phyloP scores from a whole-genome alignment of 1,284 basidiomycete species.

The Taiwanofungus camphoratus region DNA sequence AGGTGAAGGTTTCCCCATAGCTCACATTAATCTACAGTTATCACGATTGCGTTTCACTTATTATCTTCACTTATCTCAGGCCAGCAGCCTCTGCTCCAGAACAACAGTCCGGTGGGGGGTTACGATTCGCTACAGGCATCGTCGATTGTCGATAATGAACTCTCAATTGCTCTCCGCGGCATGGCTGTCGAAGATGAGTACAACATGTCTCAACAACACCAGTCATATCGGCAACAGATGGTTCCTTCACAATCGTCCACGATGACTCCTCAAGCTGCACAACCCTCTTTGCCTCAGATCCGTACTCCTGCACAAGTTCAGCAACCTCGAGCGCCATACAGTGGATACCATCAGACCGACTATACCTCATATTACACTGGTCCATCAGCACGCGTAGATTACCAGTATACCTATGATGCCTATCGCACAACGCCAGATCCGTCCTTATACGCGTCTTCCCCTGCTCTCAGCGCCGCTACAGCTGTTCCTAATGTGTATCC shows the following conservation, averaged over 20 bases:
- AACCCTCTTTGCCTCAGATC: conserved; percentile 24
- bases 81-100: conserved; percentile 22
- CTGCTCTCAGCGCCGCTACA: conserved; percentile 33
- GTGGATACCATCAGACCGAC: conserved; percentile 47
- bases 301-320: conserved; percentile 37
- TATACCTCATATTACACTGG: conserved; percentile 52
- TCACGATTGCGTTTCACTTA: conserved; percentile 30
- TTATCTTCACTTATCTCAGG: conserved; percentile 19
- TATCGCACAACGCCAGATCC: conserved; percentile 47
- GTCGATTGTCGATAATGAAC: conserved; percentile 44
- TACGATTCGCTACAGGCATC: conserved; percentile 41
- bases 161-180: conserved; percentile 52
- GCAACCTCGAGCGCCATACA: conserved; percentile 43
- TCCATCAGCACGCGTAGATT: conserved; percentile 38
- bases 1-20: conserved; percentile 31
- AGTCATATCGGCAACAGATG: conserved; percentile 25
- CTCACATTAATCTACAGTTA: conserved; percentile 35
- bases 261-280: conserved; percentile 14
- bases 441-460: conserved; percentile 43
- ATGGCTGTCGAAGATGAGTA: conserved; percentile 67
- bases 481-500: conserved; percentile 45
- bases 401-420: conserved; percentile 49
- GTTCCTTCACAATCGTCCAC: conserved; percentile 5
- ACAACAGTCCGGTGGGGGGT: conserved; percentile 18
- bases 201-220: conserved; percentile 20